Evolutionary conservation across 352 stramenopile genomes (phyloP), one percentile per base, ranked within the genome.

Genomic region (Pilasporangium apinafurcum): DNA sequence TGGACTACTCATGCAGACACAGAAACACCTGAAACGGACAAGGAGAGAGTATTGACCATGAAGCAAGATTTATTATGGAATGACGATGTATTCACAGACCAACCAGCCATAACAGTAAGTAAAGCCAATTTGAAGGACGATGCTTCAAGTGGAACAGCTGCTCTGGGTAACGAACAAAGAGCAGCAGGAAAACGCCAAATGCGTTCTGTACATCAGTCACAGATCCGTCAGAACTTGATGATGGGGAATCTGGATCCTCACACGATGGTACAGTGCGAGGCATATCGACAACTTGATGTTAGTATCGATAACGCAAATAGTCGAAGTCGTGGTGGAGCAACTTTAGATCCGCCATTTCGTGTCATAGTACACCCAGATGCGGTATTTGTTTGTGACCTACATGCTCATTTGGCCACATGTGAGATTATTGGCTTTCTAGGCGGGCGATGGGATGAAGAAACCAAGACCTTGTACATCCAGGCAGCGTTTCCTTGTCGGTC

Each of bases 391-490:
- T 88, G 83, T 42, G 93, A 98, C 50, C 54, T 98, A 38, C 93
- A 98, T 56, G 73, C 88, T 5, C 93, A 98, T 46, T 64, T 98
- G 36, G 87, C 84, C 12, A 91, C 85, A 14, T 92, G 80, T 27
- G 93, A 98, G 70, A 95, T 98, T 40, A 98, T 98, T 44, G 93
- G 93, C 1, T 96, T 97, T 41, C 54, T 98, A 27, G 93, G 83
- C 40, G 93, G 93, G 2, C 71, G 76, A n/a, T 98, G 87, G 76
- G 75, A 96, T 47, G 59, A 73, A 48, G 52, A 21, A 5, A 80
- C 65, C 13, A 88, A 90, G 37, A 95, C 62, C 2, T 56, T 98
- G 44, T 94, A 91, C 49, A 89, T 98, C 29, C 87, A 97, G 66
- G 86, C 85, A 16, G 87, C 93, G 6, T 97, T 97, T 58, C 93